A percentile compares a stretch with the other conserved stretches of the same genome.
phyloP scores from a whole-genome alignment of 2,329 filamentous ascomycete species.

The Hymenoscyphus fructigenus region DNA sequence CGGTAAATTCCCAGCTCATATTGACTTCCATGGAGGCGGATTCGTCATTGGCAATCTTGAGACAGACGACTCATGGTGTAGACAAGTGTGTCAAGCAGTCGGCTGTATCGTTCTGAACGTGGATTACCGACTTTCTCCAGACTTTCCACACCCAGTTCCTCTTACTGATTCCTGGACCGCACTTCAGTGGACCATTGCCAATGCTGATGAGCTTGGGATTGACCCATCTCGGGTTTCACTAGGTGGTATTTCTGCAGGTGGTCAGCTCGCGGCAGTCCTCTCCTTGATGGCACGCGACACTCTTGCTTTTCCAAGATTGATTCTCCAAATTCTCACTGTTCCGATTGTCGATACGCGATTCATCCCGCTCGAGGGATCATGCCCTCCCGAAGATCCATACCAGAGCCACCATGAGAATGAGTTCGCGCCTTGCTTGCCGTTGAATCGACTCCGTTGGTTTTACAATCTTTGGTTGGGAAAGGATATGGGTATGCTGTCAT shows the following conservation, averaged over 20 bases:
- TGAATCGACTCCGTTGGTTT: slow-evolving; percentile 39
- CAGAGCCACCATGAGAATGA: slow-evolving; percentile 37
- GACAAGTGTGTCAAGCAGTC: slow-evolving; percentile 22
- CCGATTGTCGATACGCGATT: slow-evolving; percentile 39
- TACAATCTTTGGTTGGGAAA: slow-evolving; percentile 41
- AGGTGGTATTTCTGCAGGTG: slow-evolving; percentile 25
- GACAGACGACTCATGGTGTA: slow-evolving; percentile 26
- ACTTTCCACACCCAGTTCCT: slow-evolving; percentile 45
- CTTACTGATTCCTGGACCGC: slow-evolving; percentile 47
- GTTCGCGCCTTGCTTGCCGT: slow-evolving; percentile 39
- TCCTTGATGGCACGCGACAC: slow-evolving; percentile 25
- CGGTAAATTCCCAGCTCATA: slow-evolving; percentile 24
- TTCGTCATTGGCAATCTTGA: slow-evolving; percentile 26
- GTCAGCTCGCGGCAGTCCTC: slow-evolving; percentile 22
- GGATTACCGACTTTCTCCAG: slow-evolving; percentile 44
- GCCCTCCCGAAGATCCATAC: slow-evolving; percentile 34
- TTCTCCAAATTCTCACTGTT: slow-evolving; percentile 39
- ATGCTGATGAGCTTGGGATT: slow-evolving; percentile 18
- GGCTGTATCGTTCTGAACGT: slow-evolving; percentile 40
- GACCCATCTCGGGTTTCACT: slow-evolving; percentile 21
- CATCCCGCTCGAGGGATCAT: slow-evolving; percentile 36
- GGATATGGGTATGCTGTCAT: slow-evolving; percentile 25
- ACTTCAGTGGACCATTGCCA: slow-evolving; percentile 40
- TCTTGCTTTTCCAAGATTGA: slow-evolving; percentile 33
- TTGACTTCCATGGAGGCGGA: slow-evolving; percentile 27